phyloP scores from a whole-genome alignment of 306 rosid species.

The Trifolium dubium region DNA sequence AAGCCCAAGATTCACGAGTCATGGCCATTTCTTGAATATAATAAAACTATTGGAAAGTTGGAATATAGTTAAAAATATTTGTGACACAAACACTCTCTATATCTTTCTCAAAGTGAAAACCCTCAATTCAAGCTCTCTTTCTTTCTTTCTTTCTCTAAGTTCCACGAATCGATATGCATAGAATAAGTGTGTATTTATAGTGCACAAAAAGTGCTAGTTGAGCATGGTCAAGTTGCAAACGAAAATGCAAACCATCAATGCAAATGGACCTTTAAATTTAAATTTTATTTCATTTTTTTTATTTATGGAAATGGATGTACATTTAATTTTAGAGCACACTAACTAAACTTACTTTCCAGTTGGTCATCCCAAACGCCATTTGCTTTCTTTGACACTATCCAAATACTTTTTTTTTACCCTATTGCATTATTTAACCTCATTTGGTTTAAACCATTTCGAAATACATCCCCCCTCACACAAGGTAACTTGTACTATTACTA shows the following conservation, averaged over 20 bases:
- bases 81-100: slow-evolving; percentile 21
- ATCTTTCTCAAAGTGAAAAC: slow-evolving; percentile 35
- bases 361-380: slow-evolving; percentile 45
- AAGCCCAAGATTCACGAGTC: slow-evolving; percentile 52
- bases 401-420: slow-evolving; percentile 48
- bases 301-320: neutral
- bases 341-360: slow-evolving; percentile 55
- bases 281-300: neutral
- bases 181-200: slow-evolving; percentile 48
- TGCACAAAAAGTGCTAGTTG: slow-evolving; percentile 16
- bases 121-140: slow-evolving; percentile 14
- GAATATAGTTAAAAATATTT: neutral
- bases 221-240: slow-evolving; percentile 43
- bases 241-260: slow-evolving; percentile 30
- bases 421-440: slow-evolving; percentile 42
- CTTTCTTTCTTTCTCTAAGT: slow-evolving; percentile 39
- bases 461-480: slow-evolving; percentile 18
- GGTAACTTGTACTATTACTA: slow-evolving; percentile 45
- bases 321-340: slow-evolving; percentile 1
- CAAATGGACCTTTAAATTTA: neutral
- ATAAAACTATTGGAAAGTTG: slow-evolving; percentile 20
- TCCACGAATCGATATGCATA: slow-evolving; percentile 41
- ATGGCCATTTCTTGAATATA: slow-evolving; percentile 58
- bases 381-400: slow-evolving; percentile 49
- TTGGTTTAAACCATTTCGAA: slow-evolving; percentile 36